A percentile compares a stretch with the other conserved stretches of the same genome.
Conservation (phyloP, 805 yeast genomes). For the Danielia reshetovae region DNA sequence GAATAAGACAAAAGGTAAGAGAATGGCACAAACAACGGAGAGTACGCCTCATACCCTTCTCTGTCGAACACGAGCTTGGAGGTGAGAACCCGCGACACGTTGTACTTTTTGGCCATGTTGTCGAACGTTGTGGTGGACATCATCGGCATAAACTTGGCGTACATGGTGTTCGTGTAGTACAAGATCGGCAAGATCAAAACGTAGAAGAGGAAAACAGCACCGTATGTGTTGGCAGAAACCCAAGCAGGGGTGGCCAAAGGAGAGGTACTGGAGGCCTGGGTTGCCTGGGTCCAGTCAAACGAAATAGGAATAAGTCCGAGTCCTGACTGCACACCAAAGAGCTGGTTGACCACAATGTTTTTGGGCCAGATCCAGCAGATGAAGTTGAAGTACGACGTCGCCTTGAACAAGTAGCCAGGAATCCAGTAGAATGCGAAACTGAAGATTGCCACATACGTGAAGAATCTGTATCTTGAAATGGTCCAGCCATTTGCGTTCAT, state of each 20-base stretch:
- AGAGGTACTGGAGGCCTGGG: slow-evolving; percentile 16
- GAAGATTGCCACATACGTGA: slow-evolving; percentile 7
- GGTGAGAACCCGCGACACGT: slow-evolving; percentile 16
- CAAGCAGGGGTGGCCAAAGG: slow-evolving; percentile 18
- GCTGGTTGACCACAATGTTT: slow-evolving; percentile 10
- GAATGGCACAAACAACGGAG: slow-evolving; percentile 18
- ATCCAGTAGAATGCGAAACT: slow-evolving; percentile 13
- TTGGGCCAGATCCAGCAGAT: slow-evolving; percentile 13
- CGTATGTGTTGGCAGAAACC: slow-evolving; percentile 18
- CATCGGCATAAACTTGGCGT: slow-evolving; percentile 22
- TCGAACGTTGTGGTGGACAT: slow-evolving; percentile 18
- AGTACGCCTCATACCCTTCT: slow-evolving; percentile 14
- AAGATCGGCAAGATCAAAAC: slow-evolving; percentile 14
- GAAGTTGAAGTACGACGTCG: slow-evolving; percentile 9
- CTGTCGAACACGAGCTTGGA: slow-evolving; percentile 13
- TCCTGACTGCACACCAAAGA: slow-evolving; percentile 10
- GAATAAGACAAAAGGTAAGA: slow-evolving; percentile 19
- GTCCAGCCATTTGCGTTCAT: slow-evolving; percentile 16
- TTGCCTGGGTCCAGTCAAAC: slow-evolving; percentile 17
- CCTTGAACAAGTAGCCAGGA: slow-evolving; percentile 10
- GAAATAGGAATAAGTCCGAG: slow-evolving; percentile 13
- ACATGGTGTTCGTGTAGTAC: slow-evolving; percentile 21
- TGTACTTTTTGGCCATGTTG: slow-evolving; percentile 15
- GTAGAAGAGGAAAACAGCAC: slow-evolving; percentile 15
- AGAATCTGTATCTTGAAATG: slow-evolving; percentile 16